Percentiles rank a stretch among this genome's conserved stretches.
These are phyloP conservation scores for Cryptococcus sp. DNA, from an alignment of 1,284 basidiomycete genomes.

Conservation along the genomic window DNA sequence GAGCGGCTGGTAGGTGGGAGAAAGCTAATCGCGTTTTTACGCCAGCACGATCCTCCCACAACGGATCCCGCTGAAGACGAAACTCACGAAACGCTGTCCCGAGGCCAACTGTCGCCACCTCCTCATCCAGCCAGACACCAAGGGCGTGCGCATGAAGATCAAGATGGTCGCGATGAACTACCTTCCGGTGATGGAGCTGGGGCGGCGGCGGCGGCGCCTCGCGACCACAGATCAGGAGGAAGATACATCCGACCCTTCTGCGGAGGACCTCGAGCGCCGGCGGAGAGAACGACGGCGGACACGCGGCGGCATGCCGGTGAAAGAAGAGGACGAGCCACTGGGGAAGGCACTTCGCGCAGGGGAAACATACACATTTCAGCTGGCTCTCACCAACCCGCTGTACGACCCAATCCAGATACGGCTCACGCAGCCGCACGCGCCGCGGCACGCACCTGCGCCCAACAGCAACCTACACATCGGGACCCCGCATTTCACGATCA, in stretches of 20 bases:
- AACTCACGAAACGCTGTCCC: conserved; percentile 91
- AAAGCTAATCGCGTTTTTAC: neutral
- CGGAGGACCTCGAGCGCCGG: conserved; percentile 23
- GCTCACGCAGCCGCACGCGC: conserved; percentile 59
- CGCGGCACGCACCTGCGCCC: conserved; percentile 15
- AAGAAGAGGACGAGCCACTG: conserved; percentile 39
- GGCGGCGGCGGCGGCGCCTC: conserved; percentile 43
- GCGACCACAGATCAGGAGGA: conserved; percentile 10
- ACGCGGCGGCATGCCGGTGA: conserved; percentile 7
- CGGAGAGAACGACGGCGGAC: conserved; percentile 24
- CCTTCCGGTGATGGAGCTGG: conserved; percentile 77
- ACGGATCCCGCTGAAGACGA: conserved; percentile 85
- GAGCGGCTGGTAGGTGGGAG: neutral
- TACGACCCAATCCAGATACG: conserved; percentile 90
- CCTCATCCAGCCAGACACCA: conserved; percentile 96
- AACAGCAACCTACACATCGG: conserved; percentile 60
- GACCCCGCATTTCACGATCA: conserved; percentile 69
- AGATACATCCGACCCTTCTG: conserved; percentile 1
- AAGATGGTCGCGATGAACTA: conserved; percentile 93
- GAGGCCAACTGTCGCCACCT: conserved; percentile 77
- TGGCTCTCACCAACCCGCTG: conserved; percentile 85
- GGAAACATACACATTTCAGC: conserved; percentile 69
- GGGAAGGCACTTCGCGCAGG: conserved; percentile 26
- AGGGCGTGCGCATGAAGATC: conserved; percentile 93
- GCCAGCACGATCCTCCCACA: conserved; percentile 61